Evolutionary conservation across 2,329 filamentous ascomycete species (phyloP).

Genomic region (Epicoccum nigrum): DNA sequence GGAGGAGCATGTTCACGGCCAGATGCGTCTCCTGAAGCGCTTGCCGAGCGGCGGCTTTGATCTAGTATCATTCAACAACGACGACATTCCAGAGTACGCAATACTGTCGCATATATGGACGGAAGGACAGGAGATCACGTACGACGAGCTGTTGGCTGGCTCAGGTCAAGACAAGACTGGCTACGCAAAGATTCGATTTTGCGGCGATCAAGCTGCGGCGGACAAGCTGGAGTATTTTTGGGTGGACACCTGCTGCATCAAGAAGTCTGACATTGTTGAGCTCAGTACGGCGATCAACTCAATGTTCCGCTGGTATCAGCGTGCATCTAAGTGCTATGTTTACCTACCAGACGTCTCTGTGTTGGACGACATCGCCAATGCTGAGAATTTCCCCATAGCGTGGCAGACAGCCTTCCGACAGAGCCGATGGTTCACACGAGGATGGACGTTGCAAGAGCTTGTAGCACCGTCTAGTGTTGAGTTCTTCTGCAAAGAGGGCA

Average conservation of each 20-base stretch:
- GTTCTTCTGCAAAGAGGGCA: background rate
- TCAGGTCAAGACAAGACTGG: constrained; percentile 18
- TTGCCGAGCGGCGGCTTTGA: too few relatives aligned
- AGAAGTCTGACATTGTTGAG: background rate
- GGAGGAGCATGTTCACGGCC: too few relatives aligned
- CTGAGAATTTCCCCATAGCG: background rate
- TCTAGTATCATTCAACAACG: too few relatives aligned
- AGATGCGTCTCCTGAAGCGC: too few relatives aligned
- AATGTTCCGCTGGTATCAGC: background rate
- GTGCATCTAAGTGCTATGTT: background rate
- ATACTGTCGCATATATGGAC: constrained; percentile 31
- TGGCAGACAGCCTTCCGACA: background rate
- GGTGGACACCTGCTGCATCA: background rate
- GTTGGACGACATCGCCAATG: background rate
- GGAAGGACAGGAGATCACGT: constrained; percentile 25
- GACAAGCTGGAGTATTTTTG: background rate
- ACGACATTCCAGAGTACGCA: background rate
- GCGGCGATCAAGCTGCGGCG: background rate
- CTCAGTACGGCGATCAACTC: background rate
- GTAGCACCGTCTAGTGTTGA: background rate
- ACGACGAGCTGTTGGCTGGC: constrained; percentile 20
- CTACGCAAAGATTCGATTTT: constrained; percentile 11
- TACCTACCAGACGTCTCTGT: background rate
- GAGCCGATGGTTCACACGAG: background rate
- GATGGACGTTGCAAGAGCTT: background rate